Evolutionary conservation across 2,329 filamentous ascomycete genomes (phyloP), one percentile per base, ranked within the genome.

Genomic region (Cladosporium sp.): DNA sequence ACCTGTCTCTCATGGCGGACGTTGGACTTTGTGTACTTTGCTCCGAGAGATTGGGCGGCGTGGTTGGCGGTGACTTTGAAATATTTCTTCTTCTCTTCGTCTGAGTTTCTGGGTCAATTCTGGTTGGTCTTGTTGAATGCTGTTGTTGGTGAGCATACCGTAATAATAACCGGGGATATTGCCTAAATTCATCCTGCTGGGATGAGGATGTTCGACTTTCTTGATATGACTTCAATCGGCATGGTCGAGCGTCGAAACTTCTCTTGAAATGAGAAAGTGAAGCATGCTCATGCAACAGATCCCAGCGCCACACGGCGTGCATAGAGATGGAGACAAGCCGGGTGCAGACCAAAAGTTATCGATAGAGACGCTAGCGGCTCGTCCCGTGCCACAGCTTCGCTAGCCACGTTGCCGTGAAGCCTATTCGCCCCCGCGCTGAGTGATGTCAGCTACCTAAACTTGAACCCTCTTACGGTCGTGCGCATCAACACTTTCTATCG

Each of bases 131-230:
- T 27, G 4, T 27, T 27, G 22, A 27, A 27, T 4, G n/a, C n/a
- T n/a, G 4, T n/a, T n/a, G 30, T 45, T 7, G 35, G n/a, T 25
- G 7, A 8, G 20, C 45, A 13, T 61, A 68, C 67, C 72, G 53
- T 63, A 77, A 57, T 74, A 75, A 53, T 69, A 75, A 29, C 75
- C 75, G 3, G 74, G 73, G n/a, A 77, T 67, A 30, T 68, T 58
- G 49, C 66, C 65, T 27, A 65, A 61, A 51, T 70, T 67, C 69
- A 71, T 72, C 49, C 52, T 60, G 49, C 38, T 41, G 51, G 39
- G 36, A 45, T 38, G 16, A 32, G 41, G 39, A 22, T 9, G 13
- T 20, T 50, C 16, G 33, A 13, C 22, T 33, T n/a, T 11, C 19
- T 16, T 12, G 45, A 22, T 6, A 19, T n/a, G 11, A 30, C 20